These are phyloP conservation scores for Monosporascus sp. DNA, from an alignment of 2,329 filamentous ascomycete genomes.

Conservation along the genomic window DNA sequence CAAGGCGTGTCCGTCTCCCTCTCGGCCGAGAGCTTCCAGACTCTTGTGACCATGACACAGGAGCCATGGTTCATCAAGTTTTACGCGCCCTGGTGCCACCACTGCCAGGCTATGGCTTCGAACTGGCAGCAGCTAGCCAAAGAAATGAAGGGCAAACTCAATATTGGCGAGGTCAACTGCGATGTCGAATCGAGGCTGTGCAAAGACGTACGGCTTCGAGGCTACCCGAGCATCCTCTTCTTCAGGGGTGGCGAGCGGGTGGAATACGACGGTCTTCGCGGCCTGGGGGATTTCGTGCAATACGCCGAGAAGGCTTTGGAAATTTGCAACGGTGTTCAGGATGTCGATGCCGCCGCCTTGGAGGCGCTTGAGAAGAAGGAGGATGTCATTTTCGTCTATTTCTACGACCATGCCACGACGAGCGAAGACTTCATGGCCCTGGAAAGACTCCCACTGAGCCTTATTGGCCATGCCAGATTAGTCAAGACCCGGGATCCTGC, in stretches of 20 bases:
- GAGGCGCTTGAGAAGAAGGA: constrained; percentile 84
- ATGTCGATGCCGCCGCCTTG: constrained; percentile 73
- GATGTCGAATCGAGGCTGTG: constrained; percentile 82
- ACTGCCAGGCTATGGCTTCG: constrained; percentile 89
- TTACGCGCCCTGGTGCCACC: constrained; percentile 94
- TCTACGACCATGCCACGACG: constrained; percentile 93
- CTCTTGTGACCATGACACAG: constrained; percentile 75
- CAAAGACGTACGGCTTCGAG: constrained; percentile 76
- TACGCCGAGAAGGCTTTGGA: constrained; percentile 86
- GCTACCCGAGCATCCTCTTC: constrained; percentile 87
- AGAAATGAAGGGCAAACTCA: constrained; percentile 84
- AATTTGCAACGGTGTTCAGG: constrained; percentile 67
- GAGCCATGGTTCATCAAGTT: constrained; percentile 99
- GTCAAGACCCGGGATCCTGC: constrained; percentile 82
- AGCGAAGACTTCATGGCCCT: constrained; percentile 86
- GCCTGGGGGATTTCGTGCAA: constrained; percentile 80
- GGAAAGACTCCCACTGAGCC: constrained; percentile 76
- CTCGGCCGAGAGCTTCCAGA: constrained; percentile 80
- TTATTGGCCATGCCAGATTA: constrained; percentile 87
- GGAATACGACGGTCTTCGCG: constrained; percentile 88
- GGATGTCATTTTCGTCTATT: constrained; percentile 94
- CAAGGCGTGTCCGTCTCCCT: constrained; percentile 70
- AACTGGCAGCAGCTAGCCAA: constrained; percentile 87
- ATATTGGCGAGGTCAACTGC: constrained; percentile 95
- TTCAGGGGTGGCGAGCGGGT: constrained; percentile 88